Conservation (phyloP, 371 early-diverging fungal species). For the Gilbertella persicaria region DNA sequence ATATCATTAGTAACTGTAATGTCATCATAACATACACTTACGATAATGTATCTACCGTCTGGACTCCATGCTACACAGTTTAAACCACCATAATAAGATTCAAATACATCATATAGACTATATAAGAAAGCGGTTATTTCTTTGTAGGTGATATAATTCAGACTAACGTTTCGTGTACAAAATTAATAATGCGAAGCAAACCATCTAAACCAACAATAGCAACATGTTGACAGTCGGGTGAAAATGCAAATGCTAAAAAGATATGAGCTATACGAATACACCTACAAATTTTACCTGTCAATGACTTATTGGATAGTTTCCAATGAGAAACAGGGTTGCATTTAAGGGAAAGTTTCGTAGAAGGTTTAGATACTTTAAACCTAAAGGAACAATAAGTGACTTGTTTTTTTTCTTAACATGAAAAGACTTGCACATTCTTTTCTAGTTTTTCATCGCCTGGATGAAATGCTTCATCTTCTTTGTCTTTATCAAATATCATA, state of each 20-base stretch:
- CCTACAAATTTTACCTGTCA: slow-evolving; percentile 54
- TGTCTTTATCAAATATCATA: slow-evolving; percentile 85
- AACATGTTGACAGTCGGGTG: slow-evolving; percentile 85
- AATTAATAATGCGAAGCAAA: slow-evolving; percentile 72
- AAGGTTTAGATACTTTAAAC: slow-evolving; percentile 61
- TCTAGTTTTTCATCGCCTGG: slow-evolving; percentile 25
- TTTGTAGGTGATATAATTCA: neutral
- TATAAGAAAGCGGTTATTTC: neutral
- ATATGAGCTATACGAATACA: neutral
- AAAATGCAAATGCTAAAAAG: slow-evolving; percentile 72
- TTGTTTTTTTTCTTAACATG: too few relatives aligned
- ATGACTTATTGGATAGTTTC: slow-evolving; percentile 64
- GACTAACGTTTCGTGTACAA: slow-evolving; percentile 58
- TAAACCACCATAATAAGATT: slow-evolving; percentile 86
- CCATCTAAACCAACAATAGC: slow-evolving; percentile 83
- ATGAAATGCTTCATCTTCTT: slow-evolving; percentile 70
- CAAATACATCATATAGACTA: slow-evolving; percentile 71
- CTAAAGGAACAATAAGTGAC: slow-evolving; percentile 20
- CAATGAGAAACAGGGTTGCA: slow-evolving; percentile 78
- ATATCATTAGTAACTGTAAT: neutral
- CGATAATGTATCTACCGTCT: slow-evolving; percentile 88
- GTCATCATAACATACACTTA: too few relatives aligned
- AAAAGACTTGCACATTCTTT: slow-evolving; percentile 6
- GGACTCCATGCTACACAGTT: slow-evolving; percentile 91
- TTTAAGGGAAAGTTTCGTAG: slow-evolving; percentile 49